phyloP scores from a whole-genome alignment of 257 asterid genomes.

The Lithospermum erythrorhizon region DNA sequence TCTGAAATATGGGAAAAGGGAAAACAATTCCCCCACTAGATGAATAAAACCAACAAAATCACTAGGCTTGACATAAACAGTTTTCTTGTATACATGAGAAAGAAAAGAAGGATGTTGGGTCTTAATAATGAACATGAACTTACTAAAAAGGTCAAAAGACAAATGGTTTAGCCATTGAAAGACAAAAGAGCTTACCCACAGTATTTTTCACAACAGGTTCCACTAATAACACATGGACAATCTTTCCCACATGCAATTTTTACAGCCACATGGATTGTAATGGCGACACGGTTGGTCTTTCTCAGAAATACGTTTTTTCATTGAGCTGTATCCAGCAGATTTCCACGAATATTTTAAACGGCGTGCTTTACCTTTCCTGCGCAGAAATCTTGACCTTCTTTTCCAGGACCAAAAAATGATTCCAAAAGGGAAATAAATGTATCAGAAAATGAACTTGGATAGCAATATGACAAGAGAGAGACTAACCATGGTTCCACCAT shows the following conservation, averaged over 20 bases:
- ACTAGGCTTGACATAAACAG: too few species aligned
- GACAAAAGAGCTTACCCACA: conserved; percentile 65
- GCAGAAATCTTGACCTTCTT: conserved; percentile 77
- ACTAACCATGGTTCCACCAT: conserved; percentile 63
- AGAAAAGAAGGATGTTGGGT: too few species aligned
- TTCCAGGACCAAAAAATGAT: not conserved
- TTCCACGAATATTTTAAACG: conserved; percentile 88
- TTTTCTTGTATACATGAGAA: too few species aligned
- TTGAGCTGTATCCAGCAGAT: conserved; percentile 72
- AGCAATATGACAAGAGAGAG: conserved; percentile 12
- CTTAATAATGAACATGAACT: too few species aligned
- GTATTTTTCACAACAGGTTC: conserved; percentile 89
- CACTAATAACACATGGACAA: conserved; percentile 76
- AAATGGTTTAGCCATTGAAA: not conserved
- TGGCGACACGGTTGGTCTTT: conserved; percentile 94
- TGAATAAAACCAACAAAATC: too few species aligned
- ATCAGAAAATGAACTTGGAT: conserved; percentile 4
- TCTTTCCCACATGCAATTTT: conserved; percentile 86
- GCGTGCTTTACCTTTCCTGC: conserved; percentile 88
- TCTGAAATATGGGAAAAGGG: conserved; percentile 25
- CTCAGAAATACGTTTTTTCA: conserved; percentile 80
- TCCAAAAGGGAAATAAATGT: not conserved
- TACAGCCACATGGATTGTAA: conserved; percentile 89
- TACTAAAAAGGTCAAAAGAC: conserved; percentile 1
- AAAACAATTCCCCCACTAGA: not conserved